A percentile compares a stretch with the other conserved stretches of the same genome.
Evolutionary conservation across 495 filamentous ascomycete species (phyloP).

Genomic region (Hypoxylon lenormandii): DNA sequence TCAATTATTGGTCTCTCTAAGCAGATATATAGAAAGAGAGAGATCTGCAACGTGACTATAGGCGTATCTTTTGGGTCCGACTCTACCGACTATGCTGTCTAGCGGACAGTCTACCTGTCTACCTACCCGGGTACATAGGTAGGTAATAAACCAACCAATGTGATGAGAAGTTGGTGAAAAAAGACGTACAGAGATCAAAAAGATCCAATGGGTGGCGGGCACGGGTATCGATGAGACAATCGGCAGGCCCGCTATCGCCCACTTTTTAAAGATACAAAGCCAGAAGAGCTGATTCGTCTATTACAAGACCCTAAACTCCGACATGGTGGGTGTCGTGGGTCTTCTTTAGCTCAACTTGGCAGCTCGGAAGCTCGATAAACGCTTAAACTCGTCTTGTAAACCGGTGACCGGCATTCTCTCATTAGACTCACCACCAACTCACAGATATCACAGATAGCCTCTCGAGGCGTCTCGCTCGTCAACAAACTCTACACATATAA

Average conservation of each 20-base stretch:
- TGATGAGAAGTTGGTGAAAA: slow-evolving; percentile 8
- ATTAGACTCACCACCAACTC: too few relatives aligned
- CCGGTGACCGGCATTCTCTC: too few relatives aligned
- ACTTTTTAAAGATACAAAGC: slow-evolving; percentile 14
- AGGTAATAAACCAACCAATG: too few relatives aligned
- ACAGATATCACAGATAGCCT: too few relatives aligned
- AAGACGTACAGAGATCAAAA: slow-evolving; percentile 2
- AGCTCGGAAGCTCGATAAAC: too few relatives aligned
- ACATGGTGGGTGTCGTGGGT: slow-evolving; percentile 9
- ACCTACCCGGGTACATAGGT: too few relatives aligned
- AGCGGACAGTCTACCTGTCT: neutral
- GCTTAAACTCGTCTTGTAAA: too few relatives aligned
- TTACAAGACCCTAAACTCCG: neutral
- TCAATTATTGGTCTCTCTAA: slow-evolving; percentile 7
- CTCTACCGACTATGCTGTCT: slow-evolving; percentile 13
- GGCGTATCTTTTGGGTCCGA: slow-evolving; percentile 41
- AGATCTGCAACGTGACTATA: slow-evolving; percentile 9
- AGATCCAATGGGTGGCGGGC: slow-evolving; percentile 27
- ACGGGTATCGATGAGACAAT: slow-evolving; percentile 27
- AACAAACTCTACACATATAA: too few relatives aligned
- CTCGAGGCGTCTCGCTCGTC: too few relatives aligned
- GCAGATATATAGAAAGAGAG: neutral
- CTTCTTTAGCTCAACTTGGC: neutral
- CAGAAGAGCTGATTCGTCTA: slow-evolving; percentile 21
- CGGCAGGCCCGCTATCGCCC: slow-evolving; percentile 11